Percentiles rank a stretch among this genome's conserved stretches.
phyloP scores from a whole-genome alignment of 2,329 filamentous ascomycete genomes.

The Botrytis deweyae region DNA sequence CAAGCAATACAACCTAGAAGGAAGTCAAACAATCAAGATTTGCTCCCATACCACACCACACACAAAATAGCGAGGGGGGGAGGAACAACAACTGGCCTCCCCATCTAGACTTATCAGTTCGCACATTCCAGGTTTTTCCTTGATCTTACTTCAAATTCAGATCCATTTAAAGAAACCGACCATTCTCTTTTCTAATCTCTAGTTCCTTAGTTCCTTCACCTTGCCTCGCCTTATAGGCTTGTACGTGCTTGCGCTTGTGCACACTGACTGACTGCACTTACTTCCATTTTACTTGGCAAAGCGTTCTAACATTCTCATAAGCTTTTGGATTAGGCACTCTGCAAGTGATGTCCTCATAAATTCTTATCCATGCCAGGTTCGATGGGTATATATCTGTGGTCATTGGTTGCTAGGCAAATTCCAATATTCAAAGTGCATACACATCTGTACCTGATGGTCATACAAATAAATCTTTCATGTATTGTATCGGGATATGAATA shows the following conservation, averaged over 20 bases:
- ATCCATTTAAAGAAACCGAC: background rate
- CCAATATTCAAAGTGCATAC: constrained; percentile 1
- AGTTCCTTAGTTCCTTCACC: background rate
- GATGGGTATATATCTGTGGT: background rate
- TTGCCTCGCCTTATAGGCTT: background rate
- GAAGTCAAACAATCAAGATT: background rate
- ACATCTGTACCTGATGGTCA: background rate
- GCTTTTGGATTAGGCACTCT: background rate
- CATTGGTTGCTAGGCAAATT: background rate
- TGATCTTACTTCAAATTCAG: background rate
- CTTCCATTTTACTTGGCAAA: background rate
- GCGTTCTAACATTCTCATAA: background rate
- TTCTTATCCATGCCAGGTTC: background rate
- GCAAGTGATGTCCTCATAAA: constrained; percentile 5
- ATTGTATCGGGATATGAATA: background rate
- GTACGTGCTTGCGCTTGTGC: background rate
- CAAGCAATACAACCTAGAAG: background rate
- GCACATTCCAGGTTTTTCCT: background rate
- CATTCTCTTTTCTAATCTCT: background rate
- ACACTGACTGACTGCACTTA: background rate
- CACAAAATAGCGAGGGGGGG: background rate
- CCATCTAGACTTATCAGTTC: background rate
- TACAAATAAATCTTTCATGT: background rate
- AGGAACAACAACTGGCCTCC: background rate
- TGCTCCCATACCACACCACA: background rate